Evolutionary conservation across 257 asterid species (phyloP).

Genomic region (Solanum sitiens): DNA sequence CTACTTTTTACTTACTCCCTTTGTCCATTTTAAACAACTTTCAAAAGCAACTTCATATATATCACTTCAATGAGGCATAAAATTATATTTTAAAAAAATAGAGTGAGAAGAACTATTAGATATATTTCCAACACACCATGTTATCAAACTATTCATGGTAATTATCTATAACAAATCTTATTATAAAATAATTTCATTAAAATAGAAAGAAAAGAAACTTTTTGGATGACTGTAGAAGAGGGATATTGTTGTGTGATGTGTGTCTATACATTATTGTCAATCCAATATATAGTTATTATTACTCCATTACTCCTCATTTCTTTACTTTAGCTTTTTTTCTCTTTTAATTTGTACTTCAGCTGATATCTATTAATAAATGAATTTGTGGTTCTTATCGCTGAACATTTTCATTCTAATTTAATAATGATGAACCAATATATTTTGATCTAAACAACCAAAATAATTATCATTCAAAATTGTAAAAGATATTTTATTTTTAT

Average conservation of each 20-base stretch:
- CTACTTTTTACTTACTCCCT: constrained; percentile 7
- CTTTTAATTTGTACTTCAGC: background rate
- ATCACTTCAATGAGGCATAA: background rate
- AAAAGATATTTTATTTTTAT: too few relatives aligned
- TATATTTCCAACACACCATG: background rate
- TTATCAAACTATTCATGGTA: background rate
- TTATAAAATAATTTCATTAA: background rate
- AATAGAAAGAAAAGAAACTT: background rate
- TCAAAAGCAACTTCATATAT: background rate
- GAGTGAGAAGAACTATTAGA: background rate
- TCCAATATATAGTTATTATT: background rate
- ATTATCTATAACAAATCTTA: background rate
- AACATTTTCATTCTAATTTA: too few relatives aligned
- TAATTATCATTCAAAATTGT: too few relatives aligned
- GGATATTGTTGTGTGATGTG: background rate
- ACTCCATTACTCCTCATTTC: background rate
- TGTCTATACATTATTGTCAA: background rate
- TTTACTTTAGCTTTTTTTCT: background rate
- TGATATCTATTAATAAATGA: too few relatives aligned
- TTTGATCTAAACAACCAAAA: too few relatives aligned
- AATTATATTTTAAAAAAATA: background rate
- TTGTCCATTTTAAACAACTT: constrained; percentile 1
- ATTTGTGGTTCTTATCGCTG: too few relatives aligned
- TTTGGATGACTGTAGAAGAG: background rate
- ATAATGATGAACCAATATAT: too few relatives aligned